Evolutionary conservation across 768 basidiomycete genomes (phyloP).

Genomic region (Omphalotus guepiniiformis): DNA sequence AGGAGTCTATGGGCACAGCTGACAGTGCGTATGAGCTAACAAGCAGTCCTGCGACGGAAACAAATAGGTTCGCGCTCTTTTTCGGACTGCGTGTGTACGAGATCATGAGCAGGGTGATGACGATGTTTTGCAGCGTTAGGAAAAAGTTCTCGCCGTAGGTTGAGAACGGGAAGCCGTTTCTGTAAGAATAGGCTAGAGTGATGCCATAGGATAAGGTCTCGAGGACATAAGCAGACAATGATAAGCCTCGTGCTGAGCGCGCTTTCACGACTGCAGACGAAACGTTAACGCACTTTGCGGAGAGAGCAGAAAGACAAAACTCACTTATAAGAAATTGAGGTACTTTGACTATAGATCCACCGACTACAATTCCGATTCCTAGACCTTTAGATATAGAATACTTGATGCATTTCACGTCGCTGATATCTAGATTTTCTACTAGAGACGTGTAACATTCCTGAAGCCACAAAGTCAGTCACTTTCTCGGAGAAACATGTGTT

Average conservation of each 20-base stretch:
- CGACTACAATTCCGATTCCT: constrained; percentile 88
- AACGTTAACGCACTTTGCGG: constrained; percentile 4
- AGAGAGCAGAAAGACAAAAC: constrained; percentile 24
- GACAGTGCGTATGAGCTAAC: constrained; percentile 36
- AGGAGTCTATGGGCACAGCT: constrained; percentile 38
- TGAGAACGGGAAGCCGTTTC: constrained; percentile 88
- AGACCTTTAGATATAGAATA: constrained; percentile 90
- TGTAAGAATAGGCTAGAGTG: constrained; percentile 79
- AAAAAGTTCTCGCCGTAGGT: constrained; percentile 98
- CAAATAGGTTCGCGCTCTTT: constrained; percentile 30
- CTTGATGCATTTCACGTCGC: constrained; percentile 81
- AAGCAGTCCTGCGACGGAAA: constrained; percentile 26
- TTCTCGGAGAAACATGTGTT: too few relatives aligned
- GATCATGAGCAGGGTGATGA: constrained; percentile 87
- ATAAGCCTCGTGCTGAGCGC: constrained; percentile 82
- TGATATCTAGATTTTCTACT: constrained; percentile 78
- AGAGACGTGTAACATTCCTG: constrained; percentile 91
- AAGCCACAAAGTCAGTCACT: too few relatives aligned
- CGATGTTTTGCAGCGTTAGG: constrained; percentile 81
- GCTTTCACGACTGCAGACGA: constrained; percentile 55
- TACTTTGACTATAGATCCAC: constrained; percentile 93
- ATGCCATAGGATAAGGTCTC: constrained; percentile 92
- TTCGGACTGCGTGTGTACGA: constrained; percentile 44
- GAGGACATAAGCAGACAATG: constrained; percentile 79
- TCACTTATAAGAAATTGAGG: constrained; percentile 86